A percentile compares a stretch with the other conserved stretches of the same genome.
Evolutionary conservation across 768 basidiomycete genomes (phyloP).

Genomic region (Leccinellum rugosiceps): DNA sequence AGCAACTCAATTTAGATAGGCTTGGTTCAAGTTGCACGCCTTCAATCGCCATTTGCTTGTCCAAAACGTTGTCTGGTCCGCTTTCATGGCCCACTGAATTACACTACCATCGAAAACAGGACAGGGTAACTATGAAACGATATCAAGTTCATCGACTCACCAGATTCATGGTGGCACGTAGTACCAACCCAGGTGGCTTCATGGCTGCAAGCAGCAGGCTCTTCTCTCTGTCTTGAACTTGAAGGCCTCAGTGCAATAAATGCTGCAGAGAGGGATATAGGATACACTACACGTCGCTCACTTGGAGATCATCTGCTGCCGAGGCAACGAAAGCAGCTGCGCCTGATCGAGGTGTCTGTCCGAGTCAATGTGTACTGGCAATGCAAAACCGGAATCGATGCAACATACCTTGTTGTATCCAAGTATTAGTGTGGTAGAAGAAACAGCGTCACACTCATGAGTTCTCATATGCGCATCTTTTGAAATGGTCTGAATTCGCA

Average conservation of each 20-base stretch:
- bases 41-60: conserved; percentile 49
- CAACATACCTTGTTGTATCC: conserved; percentile 87
- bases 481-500: conserved; percentile 88
- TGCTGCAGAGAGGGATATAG: conserved; percentile 88
- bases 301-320: conserved; percentile 75
- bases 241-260: conserved; percentile 84
- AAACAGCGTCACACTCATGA: conserved; percentile 88
- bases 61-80: conserved; percentile 82
- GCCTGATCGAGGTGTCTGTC: conserved; percentile 44
- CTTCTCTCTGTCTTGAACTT: no score
- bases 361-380: no score
- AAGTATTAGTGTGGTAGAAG: conserved; percentile 91
- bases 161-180: conserved; percentile 38
- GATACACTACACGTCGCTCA: conserved; percentile 95
- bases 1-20: conserved; percentile 66
- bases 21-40: conserved; percentile 44
- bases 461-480: conserved; percentile 94
- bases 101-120: conserved; percentile 84
- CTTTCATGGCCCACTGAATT: conserved; percentile 83
- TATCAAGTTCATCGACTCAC: not conserved
- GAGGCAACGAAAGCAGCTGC: conserved; percentile 86
- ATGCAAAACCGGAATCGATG: not conserved
- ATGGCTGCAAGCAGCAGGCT: conserved; percentile 71
- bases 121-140: conserved; percentile 46
- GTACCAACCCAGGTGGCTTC: conserved; percentile 77